Base-by-base conservation (phyloP, 2,329 filamentous ascomycete species). In the Claviceps sp. region DNA sequence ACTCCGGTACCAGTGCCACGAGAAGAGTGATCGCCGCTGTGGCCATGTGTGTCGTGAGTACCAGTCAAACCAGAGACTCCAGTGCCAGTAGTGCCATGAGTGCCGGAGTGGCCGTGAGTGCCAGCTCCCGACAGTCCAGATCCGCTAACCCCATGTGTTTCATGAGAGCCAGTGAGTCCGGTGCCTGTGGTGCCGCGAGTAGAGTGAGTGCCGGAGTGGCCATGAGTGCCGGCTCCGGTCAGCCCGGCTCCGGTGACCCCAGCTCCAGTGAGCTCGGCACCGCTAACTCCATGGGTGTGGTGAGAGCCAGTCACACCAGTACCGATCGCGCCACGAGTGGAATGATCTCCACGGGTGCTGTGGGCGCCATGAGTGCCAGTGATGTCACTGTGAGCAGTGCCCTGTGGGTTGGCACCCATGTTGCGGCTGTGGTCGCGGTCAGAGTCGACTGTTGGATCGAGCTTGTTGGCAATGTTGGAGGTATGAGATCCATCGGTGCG, bases 361-460 rank as follows among this genome's bases (percentile, higher is more conserved):
- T 14, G 11, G 9, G 50, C 37, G n/a, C 47, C 47, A 5, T 38
- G 36, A 49, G 51, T 14, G 39, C 47, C 20, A 16, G 52, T 55
- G 17, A 52, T 54, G 23, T 34, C 29, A 1, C 29, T 34, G 9
- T 34, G 29, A 11, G 45, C 53, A 26, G 43, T 53, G 11, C 55
- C 55, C 3, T 71, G 68, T 16, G 63, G 59, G 56, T 65, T 66
- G 36, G 56, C 54, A 13, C 64, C 63, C 55, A 63, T 37, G 58
- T 63, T 69, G 51, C 59, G 60, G 58, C 62, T 65, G 45, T 67
- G 63, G 50, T 74, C 72, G 14, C 73, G 66, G 58, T 80, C 74
- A 4, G 72, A 75, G 60, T 80, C 76, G 49, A 78, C 67, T n/a
- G 74, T 66, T 20, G 76, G 76, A 55, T 80, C 77, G 2, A 62